Evolutionary conservation across 1,284 basidiomycete genomes (phyloP), one percentile per base, ranked within the genome.

Genomic region (Trichosporon sp.): DNA sequence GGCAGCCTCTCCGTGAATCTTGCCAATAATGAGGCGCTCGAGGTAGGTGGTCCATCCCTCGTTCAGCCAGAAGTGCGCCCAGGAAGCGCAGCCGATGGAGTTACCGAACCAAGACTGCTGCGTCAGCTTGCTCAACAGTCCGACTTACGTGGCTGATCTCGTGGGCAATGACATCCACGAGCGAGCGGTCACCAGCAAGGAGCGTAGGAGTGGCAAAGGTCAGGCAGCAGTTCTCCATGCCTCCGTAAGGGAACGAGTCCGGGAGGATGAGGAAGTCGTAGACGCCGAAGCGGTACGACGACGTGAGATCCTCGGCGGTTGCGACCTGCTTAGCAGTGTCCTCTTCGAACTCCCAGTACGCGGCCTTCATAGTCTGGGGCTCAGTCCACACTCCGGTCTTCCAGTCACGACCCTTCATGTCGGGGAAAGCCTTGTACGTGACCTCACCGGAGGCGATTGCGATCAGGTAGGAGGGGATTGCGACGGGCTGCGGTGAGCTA

Each of bases 21-120:
- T 85, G 74, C 90, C 86, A 51, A 91, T 89, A 68, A 79, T 75
- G 9, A 97, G 85, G 25, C 95, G 89, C 82, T 99, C 96, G 64
- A 93, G 90, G 79, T 95, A 98, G 0, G 93, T 95, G 35, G 95
- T 97, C 91, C 92, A 97, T 38, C 93, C 85, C 79, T 95, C 93
- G 80, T 95, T 95, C 64, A 95, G 87, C 93, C 93, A 96, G 85
- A 95, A 95, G 80, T 92, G 91, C 4, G 86, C 87, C 75, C 79
- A 80, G 13, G 73, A 75, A 68, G 77, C 77, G 73, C 75, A 77
- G 18, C 75, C 72, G 68, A 93, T 89, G 27, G 91, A 90, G 77
- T 94, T 94, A 3, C 92, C 92, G 74, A 93, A 93, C 88, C 89
- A 94, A 2, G 90, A 92, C 79, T 94, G 89, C 21, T 8, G 0